phyloP scores from a whole-genome alignment of 768 basidiomycete species.

The Kwoniella bestiolae region DNA sequence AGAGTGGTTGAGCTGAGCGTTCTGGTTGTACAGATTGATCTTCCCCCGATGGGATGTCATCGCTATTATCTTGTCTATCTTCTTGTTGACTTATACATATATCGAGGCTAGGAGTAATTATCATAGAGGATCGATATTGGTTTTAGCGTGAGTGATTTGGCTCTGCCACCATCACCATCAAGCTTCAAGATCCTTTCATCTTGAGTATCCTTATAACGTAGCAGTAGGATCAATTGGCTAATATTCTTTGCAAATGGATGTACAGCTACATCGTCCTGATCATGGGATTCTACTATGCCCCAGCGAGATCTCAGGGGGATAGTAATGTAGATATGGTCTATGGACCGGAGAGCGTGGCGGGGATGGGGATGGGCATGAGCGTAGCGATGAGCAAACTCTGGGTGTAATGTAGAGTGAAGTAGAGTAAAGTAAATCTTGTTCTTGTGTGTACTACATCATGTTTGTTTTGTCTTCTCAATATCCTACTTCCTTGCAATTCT shows the following conservation, averaged over 20 bases:
- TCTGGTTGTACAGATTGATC: conserved; percentile 69
- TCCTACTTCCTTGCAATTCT: not conserved
- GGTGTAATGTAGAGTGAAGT: conserved; percentile 1
- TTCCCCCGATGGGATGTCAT: conserved; percentile 99
- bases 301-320: conserved; percentile 23
- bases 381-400: conserved; percentile 20
- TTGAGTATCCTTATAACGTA: no score
- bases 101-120: conserved; percentile 99
- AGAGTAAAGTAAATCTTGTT: not conserved
- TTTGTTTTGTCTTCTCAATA: not conserved
- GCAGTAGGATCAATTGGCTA: not conserved
- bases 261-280: conserved; percentile 84
- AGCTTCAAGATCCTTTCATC: no score
- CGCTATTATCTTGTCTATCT: conserved; percentile 91
- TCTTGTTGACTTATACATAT: conserved; percentile 97
- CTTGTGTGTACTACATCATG: no score
- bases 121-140: conserved; percentile 92
- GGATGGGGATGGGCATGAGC: not conserved
- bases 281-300: conserved; percentile 86
- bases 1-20: conserved; percentile 3
- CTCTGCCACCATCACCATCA: not conserved
- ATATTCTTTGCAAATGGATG: not conserved
- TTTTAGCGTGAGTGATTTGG: conserved; percentile 70
- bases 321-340: conserved; percentile 9
- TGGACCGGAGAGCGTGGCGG: conserved; percentile 7